A percentile compares a stretch with the other conserved stretches of the same genome.
Conservation (phyloP, 2,329 filamentous ascomycete genomes). For the Chrysoporthe deuterocubensis region DNA sequence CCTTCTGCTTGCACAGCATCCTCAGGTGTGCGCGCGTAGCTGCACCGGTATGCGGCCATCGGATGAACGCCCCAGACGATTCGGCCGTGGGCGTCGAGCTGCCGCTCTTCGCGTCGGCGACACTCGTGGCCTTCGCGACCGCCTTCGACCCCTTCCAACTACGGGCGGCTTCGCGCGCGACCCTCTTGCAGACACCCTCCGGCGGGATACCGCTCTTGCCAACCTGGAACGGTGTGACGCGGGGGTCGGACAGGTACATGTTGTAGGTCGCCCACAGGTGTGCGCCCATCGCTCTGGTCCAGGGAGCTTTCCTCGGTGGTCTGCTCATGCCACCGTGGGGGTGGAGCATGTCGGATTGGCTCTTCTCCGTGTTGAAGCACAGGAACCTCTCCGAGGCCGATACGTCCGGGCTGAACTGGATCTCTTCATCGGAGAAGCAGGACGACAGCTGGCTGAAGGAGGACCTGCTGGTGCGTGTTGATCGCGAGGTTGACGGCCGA, state of each 20-base stretch:
- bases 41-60: constrained; percentile 68
- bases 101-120: constrained; percentile 47
- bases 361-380: constrained; percentile 19
- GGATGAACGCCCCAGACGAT: constrained; percentile 52
- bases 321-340: constrained; percentile 18
- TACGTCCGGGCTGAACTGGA: constrained; percentile 56
- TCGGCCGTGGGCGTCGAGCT: constrained; percentile 61
- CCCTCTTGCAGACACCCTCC: constrained; percentile 65
- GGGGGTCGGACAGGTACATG: constrained; percentile 68
- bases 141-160: constrained; percentile 67
- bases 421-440: constrained; percentile 58
- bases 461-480: constrained; percentile 62
- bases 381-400: constrained; percentile 41
- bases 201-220: constrained; percentile 68
- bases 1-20: constrained; percentile 64
- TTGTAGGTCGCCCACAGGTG: constrained; percentile 70
- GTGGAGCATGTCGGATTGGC: constrained; percentile 5
- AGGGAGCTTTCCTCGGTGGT: constrained; percentile 56
- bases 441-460: constrained; percentile 60
- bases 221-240: constrained; percentile 67
- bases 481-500: constrained; percentile 62
- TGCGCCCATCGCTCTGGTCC: constrained; percentile 68
- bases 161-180: constrained; percentile 67
- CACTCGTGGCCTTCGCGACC: constrained; percentile 33
- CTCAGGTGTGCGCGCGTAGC: constrained; percentile 66